A percentile compares a stretch with the other conserved stretches of the same genome.
These are phyloP conservation scores for Myxozyma mucilagina DNA, from an alignment of 805 yeast genomes.

Conservation along the genomic window DNA sequence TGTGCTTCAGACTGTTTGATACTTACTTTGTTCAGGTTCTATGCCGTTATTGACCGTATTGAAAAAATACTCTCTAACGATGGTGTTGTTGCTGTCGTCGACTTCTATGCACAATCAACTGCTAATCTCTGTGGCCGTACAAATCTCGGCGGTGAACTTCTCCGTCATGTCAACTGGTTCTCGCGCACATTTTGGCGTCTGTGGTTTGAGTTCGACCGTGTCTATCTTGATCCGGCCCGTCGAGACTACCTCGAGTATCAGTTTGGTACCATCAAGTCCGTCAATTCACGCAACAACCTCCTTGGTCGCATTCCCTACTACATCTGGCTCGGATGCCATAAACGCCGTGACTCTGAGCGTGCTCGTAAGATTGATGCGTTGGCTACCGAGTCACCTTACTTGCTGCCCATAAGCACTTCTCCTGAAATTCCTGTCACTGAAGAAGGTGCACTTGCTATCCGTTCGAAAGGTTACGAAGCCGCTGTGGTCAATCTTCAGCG, in stretches of 20 bases:
- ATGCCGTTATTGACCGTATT: conserved; percentile 74
- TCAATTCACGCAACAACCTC: conserved; percentile 62
- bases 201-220: conserved; percentile 86
- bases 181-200: conserved; percentile 79
- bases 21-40: conserved; percentile 35
- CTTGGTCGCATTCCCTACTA: conserved; percentile 80
- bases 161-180: conserved; percentile 75
- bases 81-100: conserved; percentile 71
- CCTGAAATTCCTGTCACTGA: conserved; percentile 22
- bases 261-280: conserved; percentile 76
- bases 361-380: conserved; percentile 60
- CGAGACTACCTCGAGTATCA: conserved; percentile 80
- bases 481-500: conserved; percentile 61
- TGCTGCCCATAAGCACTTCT: conserved; percentile 33
- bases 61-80: conserved; percentile 51
- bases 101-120: conserved; percentile 73
- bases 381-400: conserved; percentile 83
- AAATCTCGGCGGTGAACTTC: conserved; percentile 72
- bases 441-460: conserved; percentile 12
- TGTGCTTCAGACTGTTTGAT: not conserved
- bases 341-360: conserved; percentile 52
- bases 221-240: conserved; percentile 74
- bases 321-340: conserved; percentile 78
- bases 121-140: conserved; percentile 67
- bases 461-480: conserved; percentile 72